Evolutionary conservation across 2,329 filamentous ascomycete species (phyloP).

Genomic region (Beauveria caledonica): DNA sequence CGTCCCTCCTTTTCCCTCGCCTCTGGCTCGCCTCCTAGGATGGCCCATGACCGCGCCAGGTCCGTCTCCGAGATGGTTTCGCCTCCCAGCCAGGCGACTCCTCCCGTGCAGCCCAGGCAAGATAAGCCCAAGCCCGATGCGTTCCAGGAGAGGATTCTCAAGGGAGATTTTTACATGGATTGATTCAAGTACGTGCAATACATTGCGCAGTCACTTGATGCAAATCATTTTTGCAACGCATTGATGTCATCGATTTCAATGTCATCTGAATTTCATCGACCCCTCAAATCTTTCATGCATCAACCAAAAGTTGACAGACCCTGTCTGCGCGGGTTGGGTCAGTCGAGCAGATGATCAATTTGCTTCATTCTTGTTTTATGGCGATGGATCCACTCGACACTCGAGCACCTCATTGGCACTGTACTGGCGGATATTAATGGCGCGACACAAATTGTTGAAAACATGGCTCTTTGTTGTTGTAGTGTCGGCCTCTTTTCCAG

Average conservation of each 20-base stretch:
- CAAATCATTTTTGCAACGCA: no score
- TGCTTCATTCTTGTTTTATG: neutral
- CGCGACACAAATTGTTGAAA: conserved; percentile 6
- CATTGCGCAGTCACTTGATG: no score
- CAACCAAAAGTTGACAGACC: neutral
- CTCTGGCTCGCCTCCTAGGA: conserved; percentile 30
- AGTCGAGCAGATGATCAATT: neutral
- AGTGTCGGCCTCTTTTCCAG: neutral
- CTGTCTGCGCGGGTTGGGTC: neutral
- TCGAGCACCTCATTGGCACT: neutral
- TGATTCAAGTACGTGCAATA: conserved; percentile 33
- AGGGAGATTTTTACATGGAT: conserved; percentile 98
- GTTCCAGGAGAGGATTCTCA: conserved; percentile 93
- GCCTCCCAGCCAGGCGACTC: conserved; percentile 43
- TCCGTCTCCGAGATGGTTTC: conserved; percentile 58
- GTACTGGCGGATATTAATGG: neutral
- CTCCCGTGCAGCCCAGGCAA: conserved; percentile 34
- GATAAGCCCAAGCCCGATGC: conserved; percentile 67
- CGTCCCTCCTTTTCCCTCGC: conserved; percentile 52
- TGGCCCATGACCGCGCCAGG: conserved; percentile 57
- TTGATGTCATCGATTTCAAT: no score
- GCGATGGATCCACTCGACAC: neutral
- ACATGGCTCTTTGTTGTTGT: neutral
- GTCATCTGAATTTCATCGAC: neutral
- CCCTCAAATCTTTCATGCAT: neutral